phyloP scores from a whole-genome alignment of 208 protist species.

The Kentomonas sorsogonicus region DNA sequence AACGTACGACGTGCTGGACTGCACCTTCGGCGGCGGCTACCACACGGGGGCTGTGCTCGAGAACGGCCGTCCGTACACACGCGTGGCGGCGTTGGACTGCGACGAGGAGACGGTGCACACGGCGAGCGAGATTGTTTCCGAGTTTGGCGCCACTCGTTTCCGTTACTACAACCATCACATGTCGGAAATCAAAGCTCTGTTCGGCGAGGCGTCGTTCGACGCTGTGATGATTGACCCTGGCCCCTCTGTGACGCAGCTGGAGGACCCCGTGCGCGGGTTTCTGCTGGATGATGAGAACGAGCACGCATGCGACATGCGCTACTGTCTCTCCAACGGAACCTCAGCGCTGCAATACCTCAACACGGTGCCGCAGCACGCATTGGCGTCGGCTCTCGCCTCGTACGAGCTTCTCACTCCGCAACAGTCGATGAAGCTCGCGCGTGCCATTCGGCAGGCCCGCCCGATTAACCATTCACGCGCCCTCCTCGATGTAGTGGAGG shows the following conservation, averaged over 20 bases:
- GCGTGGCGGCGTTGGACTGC: constrained; percentile 82
- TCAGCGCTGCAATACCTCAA: constrained; percentile 77
- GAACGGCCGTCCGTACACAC: constrained; percentile 77
- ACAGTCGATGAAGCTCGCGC: constrained; percentile 80
- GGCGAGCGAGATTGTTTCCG: constrained; percentile 40
- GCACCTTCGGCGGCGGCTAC: constrained; percentile 78
- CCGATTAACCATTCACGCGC: constrained; percentile 45
- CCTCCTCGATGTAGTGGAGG: constrained; percentile 50
- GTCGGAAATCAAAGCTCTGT: constrained; percentile 77
- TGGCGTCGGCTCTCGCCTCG: constrained; percentile 36
- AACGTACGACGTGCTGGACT: constrained; percentile 83
- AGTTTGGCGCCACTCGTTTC: constrained; percentile 71
- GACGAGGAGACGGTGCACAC: constrained; percentile 36
- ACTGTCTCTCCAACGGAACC: constrained; percentile 36
- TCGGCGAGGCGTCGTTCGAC: constrained; percentile 80
- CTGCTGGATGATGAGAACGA: constrained; percentile 55
- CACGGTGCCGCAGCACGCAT: constrained; percentile 58
- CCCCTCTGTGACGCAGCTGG: constrained; percentile 69
- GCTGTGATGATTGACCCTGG: constrained; percentile 85
- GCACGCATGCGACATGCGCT: constrained; percentile 81
- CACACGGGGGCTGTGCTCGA: constrained; percentile 77
- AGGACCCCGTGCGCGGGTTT: constrained; percentile 75
- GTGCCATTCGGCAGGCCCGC: constrained; percentile 48
- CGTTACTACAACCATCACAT: constrained; percentile 67
- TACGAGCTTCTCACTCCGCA: constrained; percentile 64